Conservation (phyloP, 192 early-diverging fungal genomes). For the Allomyces javanicus region DNA sequence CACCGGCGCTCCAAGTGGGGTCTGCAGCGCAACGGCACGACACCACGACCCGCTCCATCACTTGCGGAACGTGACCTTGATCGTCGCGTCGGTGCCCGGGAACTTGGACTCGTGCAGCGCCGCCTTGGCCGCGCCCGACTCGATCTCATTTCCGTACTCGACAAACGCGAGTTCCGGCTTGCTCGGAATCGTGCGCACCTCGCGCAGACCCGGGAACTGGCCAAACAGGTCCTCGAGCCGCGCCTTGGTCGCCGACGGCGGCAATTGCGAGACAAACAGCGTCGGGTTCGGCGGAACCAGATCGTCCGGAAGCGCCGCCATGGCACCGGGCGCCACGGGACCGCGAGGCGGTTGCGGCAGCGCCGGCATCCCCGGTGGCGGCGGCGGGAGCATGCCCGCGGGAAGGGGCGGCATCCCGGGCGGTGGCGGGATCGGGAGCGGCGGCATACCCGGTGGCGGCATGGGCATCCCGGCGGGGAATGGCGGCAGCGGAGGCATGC, state of each 20-base stretch:
- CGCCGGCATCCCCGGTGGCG: neutral
- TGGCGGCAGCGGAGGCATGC: neutral
- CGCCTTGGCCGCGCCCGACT: conserved; percentile 58
- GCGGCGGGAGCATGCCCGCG: conserved; percentile 12
- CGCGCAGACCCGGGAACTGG: conserved; percentile 77
- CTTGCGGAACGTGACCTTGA: conserved; percentile 72
- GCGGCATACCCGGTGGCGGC: neutral
- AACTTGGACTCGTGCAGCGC: conserved; percentile 45
- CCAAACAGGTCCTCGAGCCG: conserved; percentile 50
- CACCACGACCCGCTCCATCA: conserved; percentile 11
- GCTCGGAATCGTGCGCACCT: conserved; percentile 82
- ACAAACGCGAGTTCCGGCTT: conserved; percentile 91
- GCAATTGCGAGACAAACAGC: conserved; percentile 79
- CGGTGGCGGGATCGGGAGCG: conserved; percentile 8
- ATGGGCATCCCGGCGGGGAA: neutral
- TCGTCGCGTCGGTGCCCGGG: conserved; percentile 31
- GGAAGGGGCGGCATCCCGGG: conserved; percentile 35
- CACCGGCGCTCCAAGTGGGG: too few relatives aligned
- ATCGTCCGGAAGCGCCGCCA: conserved; percentile 37
- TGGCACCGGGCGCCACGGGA: neutral
- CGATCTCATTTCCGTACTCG: conserved; percentile 74
- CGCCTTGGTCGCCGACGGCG: conserved; percentile 41
- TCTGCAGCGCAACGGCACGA: too few relatives aligned
- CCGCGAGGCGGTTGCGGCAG: neutral
- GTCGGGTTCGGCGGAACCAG: conserved; percentile 76